phyloP scores from a whole-genome alignment of 768 basidiomycete genomes.

The Kwoniella mangroviensis region DNA sequence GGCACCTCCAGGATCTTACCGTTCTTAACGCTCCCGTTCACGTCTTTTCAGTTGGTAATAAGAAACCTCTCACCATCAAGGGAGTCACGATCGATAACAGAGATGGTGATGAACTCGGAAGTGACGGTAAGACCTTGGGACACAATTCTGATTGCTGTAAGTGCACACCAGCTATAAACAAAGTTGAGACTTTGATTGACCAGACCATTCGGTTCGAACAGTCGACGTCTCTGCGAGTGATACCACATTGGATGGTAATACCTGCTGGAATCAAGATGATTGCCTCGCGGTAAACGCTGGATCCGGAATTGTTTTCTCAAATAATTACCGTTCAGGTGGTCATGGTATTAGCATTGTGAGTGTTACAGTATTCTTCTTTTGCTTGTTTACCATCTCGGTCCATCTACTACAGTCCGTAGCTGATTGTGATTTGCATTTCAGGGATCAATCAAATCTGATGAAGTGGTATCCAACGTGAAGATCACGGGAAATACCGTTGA shows the following conservation, averaged over 20 bases:
- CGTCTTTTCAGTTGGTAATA: slow-evolving; percentile 9
- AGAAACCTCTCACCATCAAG: not conserved
- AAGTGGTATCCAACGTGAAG: not conserved
- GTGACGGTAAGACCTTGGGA: not conserved
- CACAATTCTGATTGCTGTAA: slow-evolving; percentile 20
- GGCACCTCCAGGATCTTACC: slow-evolving; percentile 12
- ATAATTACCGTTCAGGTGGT: slow-evolving; percentile 4
- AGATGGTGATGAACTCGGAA: not conserved
- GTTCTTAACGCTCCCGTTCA: slow-evolving; percentile 13
- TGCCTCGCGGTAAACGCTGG: slow-evolving; percentile 13
- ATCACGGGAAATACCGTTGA: slow-evolving; percentile 12
- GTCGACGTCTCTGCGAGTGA: slow-evolving; percentile 10
- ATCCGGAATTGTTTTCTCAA: slow-evolving; percentile 7
- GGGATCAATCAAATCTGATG: slow-evolving; percentile 18
- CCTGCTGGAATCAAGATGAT: slow-evolving; percentile 14
- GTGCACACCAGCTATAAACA: not conserved
- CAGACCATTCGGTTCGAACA: no score
- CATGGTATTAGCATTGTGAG: slow-evolving; percentile 19
- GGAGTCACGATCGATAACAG: slow-evolving; percentile 16
- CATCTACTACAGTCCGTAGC: no score
- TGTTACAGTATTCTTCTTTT: no score
- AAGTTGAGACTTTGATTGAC: no score
- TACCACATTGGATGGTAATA: slow-evolving; percentile 10
- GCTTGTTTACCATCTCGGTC: no score
- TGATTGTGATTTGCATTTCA: not conserved